Evolutionary conservation across 2,329 filamentous ascomycete genomes (phyloP), one percentile per base, ranked within the genome.

Genomic region (Curvularia lunata): DNA sequence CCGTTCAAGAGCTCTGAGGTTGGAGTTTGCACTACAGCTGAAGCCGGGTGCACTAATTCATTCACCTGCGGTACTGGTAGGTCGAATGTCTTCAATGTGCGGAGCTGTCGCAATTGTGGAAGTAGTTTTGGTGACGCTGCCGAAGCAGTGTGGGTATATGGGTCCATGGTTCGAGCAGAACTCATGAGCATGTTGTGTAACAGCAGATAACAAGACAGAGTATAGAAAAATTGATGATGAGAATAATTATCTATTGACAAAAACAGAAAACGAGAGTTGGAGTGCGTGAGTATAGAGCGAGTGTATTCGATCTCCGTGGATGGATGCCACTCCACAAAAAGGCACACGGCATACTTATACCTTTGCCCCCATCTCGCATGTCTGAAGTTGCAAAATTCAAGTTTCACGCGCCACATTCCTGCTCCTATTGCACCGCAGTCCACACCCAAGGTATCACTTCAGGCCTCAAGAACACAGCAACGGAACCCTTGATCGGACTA

Each of bases 41-140:
- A 64, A n/a, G 62, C 58, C 4, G 63, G 66, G 32, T 59, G 54
- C 23, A 66, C 51, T 1, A 67, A 38, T 8, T 65, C 60, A 16
- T 67, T 65, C n/a, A 64, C 61, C 28, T 63, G 58, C 32, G 61
- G 58, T 21, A 38, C 43, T 32, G 65, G 62, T 12, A 69, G 48
- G 40, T 64, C 65, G 59, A 67, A 60, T 4, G 68, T 70, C 50
- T 70, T 68, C 48, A 68, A 38, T 5, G 66, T 62, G 40, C 59
- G 58, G 32, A 68, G 62, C 30, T 53, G 59, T 23, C 62, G 62
- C n/a, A 66, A 47, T 54, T 63, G 60, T 10, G 65, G 62, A 5
- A 59, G 52, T 45, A 42, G 43, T 16, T 34, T 48, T 40, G 56
- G 30, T 9, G 54, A 40, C 16, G 53, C 54, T 42, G 59, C 48